phyloP scores from a whole-genome alignment of 2,329 filamentous ascomycete genomes.

The Metarhizium humberi region DNA sequence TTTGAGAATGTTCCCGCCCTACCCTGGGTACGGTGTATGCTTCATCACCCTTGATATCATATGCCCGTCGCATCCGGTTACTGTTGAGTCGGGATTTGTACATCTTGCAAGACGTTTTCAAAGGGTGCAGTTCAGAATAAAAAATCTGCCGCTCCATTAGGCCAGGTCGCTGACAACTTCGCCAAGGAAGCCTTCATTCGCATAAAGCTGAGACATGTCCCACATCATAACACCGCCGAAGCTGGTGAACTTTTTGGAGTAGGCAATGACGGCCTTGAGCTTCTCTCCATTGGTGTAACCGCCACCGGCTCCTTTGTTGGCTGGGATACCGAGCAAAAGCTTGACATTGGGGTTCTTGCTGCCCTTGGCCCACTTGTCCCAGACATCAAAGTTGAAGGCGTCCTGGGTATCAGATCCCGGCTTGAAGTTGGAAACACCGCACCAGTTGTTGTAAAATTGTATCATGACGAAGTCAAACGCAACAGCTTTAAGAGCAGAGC shows the following conservation, averaged over 20 bases:
- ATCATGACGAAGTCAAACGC: constrained; percentile 52
- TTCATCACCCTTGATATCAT: too few relatives aligned
- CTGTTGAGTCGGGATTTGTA: too few relatives aligned
- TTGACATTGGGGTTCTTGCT: constrained; percentile 50
- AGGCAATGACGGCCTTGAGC: constrained; percentile 42
- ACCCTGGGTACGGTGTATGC: not conserved
- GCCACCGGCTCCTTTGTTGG: constrained; percentile 40
- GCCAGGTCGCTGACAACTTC: constrained; percentile 28
- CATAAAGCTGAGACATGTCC: constrained; percentile 53
- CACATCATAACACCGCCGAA: constrained; percentile 64
- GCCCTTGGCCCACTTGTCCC: constrained; percentile 56
- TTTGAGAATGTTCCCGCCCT: not conserved
- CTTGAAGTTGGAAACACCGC: constrained; percentile 45
- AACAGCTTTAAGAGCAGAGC: constrained; percentile 46
- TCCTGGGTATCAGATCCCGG: constrained; percentile 32
- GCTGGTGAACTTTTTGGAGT: constrained; percentile 43
- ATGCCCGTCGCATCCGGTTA: too few relatives aligned
- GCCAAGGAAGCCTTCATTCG: constrained; percentile 46
- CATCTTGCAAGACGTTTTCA: too few relatives aligned
- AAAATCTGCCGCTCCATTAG: not conserved
- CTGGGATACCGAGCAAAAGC: constrained; percentile 52
- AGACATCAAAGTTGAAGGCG: constrained; percentile 53
- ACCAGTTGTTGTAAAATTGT: constrained; percentile 64
- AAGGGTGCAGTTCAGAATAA: too few relatives aligned
- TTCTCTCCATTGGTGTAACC: constrained; percentile 42